Conservation (phyloP, 2,329 filamentous ascomycete species). For the Aspergillus sp. region DNA sequence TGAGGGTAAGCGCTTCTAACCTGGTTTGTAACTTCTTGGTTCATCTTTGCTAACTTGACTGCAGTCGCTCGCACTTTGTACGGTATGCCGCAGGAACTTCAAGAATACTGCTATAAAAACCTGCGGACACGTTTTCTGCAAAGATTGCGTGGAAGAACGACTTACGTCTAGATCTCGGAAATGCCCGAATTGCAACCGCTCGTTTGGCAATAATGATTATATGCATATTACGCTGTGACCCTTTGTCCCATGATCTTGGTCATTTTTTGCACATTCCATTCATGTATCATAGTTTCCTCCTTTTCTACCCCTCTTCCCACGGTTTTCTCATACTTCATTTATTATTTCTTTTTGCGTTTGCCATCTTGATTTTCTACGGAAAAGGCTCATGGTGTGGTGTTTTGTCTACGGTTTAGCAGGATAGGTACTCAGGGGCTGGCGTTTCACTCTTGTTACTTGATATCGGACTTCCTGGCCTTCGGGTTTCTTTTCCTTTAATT, state of each 20-base stretch:
- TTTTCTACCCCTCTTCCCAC: slow-evolving; percentile 14
- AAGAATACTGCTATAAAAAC: slow-evolving; percentile 93
- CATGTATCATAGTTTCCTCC: slow-evolving; percentile 35
- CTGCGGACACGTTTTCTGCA: slow-evolving; percentile 94
- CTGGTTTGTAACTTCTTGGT: neutral
- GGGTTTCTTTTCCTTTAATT: slow-evolving; percentile 16
- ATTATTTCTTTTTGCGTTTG: slow-evolving; percentile 15
- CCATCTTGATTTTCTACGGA: slow-evolving; percentile 21
- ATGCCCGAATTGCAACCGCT: slow-evolving; percentile 88
- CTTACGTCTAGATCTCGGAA: slow-evolving; percentile 89
- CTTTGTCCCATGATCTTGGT: slow-evolving; percentile 8
- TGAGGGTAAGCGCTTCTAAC: slow-evolving; percentile 66
- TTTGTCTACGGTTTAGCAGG: slow-evolving; percentile 34
- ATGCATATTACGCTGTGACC: slow-evolving; percentile 61
- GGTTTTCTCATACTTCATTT: slow-evolving; percentile 11
- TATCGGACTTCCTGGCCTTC: slow-evolving; percentile 22
- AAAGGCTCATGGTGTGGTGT: slow-evolving; percentile 38
- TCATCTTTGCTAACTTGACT: slow-evolving; percentile 17
- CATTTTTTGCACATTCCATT: slow-evolving; percentile 19
- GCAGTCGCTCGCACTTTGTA: slow-evolving; percentile 78
- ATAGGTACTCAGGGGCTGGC: slow-evolving; percentile 30
- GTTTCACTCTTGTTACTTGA: slow-evolving; percentile 27
- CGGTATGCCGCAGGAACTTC: slow-evolving; percentile 87
- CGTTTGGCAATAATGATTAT: slow-evolving; percentile 87
- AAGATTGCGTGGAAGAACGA: slow-evolving; percentile 83